These are phyloP conservation scores for Apiosordaria backusii DNA, from an alignment of 495 filamentous ascomycete species.

Conservation along the genomic window DNA sequence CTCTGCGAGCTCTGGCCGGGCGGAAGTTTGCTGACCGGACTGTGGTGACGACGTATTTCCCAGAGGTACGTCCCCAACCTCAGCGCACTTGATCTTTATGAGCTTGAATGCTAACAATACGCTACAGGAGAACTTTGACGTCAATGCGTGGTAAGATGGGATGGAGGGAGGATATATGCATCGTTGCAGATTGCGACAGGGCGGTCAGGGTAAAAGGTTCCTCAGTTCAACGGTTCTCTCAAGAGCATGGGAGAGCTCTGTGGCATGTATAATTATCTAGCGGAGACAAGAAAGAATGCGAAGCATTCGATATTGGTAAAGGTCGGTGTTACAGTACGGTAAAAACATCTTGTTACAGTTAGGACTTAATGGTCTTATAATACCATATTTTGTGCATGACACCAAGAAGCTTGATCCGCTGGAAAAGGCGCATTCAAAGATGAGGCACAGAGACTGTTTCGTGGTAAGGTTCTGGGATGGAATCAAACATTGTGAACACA, in stretches of 20 bases:
- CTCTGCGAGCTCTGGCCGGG: conserved; percentile 81
- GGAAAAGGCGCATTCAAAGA: no score
- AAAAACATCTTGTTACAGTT: not conserved
- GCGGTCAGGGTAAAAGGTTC: not conserved
- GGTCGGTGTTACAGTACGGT: not conserved
- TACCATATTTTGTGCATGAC: not conserved
- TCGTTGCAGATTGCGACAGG: not conserved
- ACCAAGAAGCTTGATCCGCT: not conserved
- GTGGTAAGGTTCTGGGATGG: no score
- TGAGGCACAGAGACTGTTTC: no score
- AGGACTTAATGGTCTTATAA: not conserved
- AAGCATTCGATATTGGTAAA: not conserved
- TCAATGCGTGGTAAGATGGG: conserved; percentile 62
- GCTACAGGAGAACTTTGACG: conserved; percentile 71
- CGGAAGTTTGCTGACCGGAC: conserved; percentile 94
- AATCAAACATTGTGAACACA: no score
- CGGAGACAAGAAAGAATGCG: not conserved
- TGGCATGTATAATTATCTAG: not conserved
- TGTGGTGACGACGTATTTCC: conserved; percentile 93
- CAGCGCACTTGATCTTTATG: not conserved
- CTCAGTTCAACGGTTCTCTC: not conserved
- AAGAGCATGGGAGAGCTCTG: not conserved
- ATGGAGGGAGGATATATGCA: not conserved
- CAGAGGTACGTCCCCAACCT: conserved; percentile 58
- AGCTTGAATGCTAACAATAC: conserved; percentile 2